Percentiles rank a stretch among this genome's conserved stretches.
Evolutionary conservation across 1,284 basidiomycete genomes (phyloP).

Genomic region (Takashimella tepidaria): DNA sequence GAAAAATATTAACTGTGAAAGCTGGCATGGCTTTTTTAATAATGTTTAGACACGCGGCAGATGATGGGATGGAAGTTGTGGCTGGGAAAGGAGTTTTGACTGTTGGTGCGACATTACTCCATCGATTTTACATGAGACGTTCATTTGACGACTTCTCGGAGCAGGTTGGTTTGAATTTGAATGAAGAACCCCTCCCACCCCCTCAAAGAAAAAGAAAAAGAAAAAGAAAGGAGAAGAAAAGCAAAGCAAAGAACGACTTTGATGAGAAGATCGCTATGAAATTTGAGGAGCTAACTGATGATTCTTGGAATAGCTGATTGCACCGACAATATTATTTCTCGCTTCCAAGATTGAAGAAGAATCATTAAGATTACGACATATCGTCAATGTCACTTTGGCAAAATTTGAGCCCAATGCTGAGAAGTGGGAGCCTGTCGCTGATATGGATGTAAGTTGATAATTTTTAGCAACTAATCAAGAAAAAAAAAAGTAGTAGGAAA

Average conservation of each 20-base stretch:
- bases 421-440: conserved; percentile 24
- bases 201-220: too few species aligned
- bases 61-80: not conserved
- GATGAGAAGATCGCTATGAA: not conserved
- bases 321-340: conserved; percentile 82
- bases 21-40: not conserved
- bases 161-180: conserved; percentile 26
- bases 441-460: conserved; percentile 1
- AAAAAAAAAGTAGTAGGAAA: too few species aligned
- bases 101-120: conserved; percentile 82
- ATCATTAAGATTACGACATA: conserved; percentile 33
- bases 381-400: conserved; percentile 32
- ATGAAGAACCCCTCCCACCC: too few species aligned
- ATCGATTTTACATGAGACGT: conserved; percentile 90
- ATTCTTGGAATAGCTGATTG: conserved; percentile 61
- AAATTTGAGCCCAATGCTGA: conserved; percentile 26
- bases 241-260: too few species aligned
- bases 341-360: conserved; percentile 66
- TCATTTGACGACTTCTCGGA: conserved; percentile 72
- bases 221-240: too few species aligned
- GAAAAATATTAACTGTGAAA: not conserved
- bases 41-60: not conserved
- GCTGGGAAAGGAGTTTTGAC: conserved; percentile 52
- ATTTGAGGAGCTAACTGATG: too few species aligned
- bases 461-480: too few species aligned